A percentile compares a stretch with the other conserved stretches of the same genome.
phyloP scores from a whole-genome alignment of 139 green algal genomes.

The Chlamydomonas incerta region DNA sequence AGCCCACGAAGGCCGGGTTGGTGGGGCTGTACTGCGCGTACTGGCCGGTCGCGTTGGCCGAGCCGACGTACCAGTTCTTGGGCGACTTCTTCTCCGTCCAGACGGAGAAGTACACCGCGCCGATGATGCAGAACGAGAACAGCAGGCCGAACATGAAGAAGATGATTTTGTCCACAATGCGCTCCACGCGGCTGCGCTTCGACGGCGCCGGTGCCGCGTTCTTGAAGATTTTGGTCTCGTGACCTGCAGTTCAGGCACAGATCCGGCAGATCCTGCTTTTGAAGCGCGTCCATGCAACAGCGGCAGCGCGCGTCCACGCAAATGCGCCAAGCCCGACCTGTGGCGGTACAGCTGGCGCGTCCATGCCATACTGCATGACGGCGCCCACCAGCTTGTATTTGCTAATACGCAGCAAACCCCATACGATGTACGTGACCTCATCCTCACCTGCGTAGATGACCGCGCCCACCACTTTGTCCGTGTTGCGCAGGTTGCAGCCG shows the following conservation, averaged over 20 bases:
- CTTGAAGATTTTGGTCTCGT: conserved; percentile 85
- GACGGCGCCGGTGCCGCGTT: conserved; percentile 76
- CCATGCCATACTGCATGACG: too few relatives aligned
- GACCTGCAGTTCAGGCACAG: conserved; percentile 49
- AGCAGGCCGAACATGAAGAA: conserved; percentile 82
- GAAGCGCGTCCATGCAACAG: too few relatives aligned
- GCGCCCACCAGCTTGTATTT: too few relatives aligned
- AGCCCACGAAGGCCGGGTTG: conserved; percentile 48
- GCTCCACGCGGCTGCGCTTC: conserved; percentile 80
- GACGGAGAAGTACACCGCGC: conserved; percentile 59
- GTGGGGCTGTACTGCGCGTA: conserved; percentile 60
- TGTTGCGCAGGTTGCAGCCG: conserved; percentile 93
- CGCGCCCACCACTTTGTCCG: conserved; percentile 72
- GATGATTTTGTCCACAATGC: conserved; percentile 79
- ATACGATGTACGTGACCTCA: too few relatives aligned
- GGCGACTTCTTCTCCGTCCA: conserved; percentile 58
- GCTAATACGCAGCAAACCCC: too few relatives aligned
- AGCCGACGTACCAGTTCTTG: conserved; percentile 73
- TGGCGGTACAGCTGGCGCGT: too few relatives aligned
- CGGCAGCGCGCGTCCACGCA: too few relatives aligned
- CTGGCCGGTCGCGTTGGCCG: background rate
- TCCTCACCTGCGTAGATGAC: conserved; percentile 93
- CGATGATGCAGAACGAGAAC: conserved; percentile 74
- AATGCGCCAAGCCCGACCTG: too few relatives aligned
- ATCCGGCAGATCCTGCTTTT: too few relatives aligned